phyloP scores from a whole-genome alignment of 208 protist genomes.

The Leishmania major region DNA sequence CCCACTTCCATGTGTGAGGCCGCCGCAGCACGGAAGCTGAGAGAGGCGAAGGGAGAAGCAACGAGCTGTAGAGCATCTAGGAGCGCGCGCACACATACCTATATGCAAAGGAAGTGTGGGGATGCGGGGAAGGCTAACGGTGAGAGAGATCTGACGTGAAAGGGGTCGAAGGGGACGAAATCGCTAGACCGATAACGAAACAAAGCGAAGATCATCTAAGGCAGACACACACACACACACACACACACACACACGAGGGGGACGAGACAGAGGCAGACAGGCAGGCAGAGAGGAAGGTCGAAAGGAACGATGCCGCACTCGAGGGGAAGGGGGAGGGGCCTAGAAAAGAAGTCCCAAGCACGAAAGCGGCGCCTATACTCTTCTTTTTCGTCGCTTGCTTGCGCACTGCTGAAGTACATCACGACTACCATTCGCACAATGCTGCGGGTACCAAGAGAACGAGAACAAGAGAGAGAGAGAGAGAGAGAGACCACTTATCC shows the following conservation, averaged over 20 bases:
- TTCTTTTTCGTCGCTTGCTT: background rate
- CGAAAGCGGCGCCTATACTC: background rate
- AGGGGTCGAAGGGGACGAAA: background rate
- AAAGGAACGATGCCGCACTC: background rate
- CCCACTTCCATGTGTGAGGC: no score
- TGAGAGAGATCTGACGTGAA: background rate
- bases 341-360: background rate
- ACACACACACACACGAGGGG: background rate
- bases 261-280: background rate
- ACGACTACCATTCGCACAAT: background rate
- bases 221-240: background rate
- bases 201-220: background rate
- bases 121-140: background rate
- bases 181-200: background rate
- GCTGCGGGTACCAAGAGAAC: background rate
- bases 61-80: background rate
- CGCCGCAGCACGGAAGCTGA: background rate
- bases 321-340: background rate
- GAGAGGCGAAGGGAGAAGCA: background rate
- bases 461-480: background rate
- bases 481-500: background rate
- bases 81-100: background rate
- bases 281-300: background rate
- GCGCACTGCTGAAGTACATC: background rate
- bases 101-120: background rate